Conservation (phyloP, 805 yeast species). For the Kluyveromyces dobzhanskii region DNA sequence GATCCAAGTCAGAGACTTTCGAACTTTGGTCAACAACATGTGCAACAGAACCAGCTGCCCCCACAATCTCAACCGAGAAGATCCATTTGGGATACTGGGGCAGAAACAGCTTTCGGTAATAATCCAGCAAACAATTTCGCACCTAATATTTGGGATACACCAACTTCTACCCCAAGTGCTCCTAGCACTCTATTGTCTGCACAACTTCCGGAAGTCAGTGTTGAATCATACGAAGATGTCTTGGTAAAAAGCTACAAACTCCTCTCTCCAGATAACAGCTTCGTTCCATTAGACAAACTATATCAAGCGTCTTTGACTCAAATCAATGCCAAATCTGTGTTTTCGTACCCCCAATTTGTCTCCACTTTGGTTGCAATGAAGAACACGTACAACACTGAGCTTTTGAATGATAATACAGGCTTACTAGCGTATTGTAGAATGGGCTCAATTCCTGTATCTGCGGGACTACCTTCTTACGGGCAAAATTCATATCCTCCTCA, state of each 20-base stretch:
- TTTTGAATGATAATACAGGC: constrained; percentile 16
- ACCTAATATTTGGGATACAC: constrained; percentile 6
- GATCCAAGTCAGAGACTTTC: background rate
- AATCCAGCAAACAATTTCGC: background rate
- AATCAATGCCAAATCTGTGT: constrained; percentile 8
- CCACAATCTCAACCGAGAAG: constrained; percentile 4
- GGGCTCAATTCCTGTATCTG: background rate
- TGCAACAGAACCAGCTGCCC: background rate
- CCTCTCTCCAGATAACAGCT: constrained; percentile 6
- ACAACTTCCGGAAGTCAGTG: background rate
- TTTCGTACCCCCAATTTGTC: constrained; percentile 15
- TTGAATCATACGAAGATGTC: background rate
- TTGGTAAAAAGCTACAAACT: background rate
- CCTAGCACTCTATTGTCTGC: background rate
- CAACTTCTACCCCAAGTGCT: background rate
- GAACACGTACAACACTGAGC: constrained; percentile 14
- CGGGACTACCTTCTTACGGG: background rate
- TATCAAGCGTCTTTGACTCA: constrained; percentile 15
- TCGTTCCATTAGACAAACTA: constrained; percentile 17
- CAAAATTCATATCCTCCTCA: background rate
- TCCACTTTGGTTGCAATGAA: constrained; percentile 17
- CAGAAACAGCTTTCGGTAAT: background rate
- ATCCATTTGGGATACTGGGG: constrained; percentile 25
- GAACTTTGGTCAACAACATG: background rate
- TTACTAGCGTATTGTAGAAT: constrained; percentile 20